Evolutionary conservation across 305 asterid genomes (phyloP).

Genomic region (Solanum aculeatissimum): DNA sequence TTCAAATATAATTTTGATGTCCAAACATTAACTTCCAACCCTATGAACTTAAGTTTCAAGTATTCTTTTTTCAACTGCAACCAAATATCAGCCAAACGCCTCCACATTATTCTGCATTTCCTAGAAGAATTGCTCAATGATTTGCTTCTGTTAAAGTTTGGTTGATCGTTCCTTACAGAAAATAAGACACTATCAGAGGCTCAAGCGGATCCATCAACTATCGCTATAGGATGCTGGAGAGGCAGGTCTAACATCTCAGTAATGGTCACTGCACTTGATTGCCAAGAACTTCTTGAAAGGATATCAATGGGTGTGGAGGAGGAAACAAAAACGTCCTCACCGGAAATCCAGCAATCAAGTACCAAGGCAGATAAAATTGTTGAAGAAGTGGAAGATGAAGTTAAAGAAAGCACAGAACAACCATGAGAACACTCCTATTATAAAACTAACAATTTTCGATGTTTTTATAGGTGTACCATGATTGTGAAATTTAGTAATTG

Average conservation of each 20-base stretch:
- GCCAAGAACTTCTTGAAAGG: conserved; percentile 81
- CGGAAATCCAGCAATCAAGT: conserved; percentile 4
- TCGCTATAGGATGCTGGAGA: conserved; percentile 92
- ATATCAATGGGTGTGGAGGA: conserved; percentile 24
- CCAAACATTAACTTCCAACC: neutral
- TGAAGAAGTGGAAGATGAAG: conserved; percentile 8
- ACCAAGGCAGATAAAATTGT: conserved; percentile 14
- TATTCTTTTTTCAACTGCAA: neutral
- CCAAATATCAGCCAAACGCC: neutral
- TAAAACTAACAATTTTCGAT: conserved; percentile 1
- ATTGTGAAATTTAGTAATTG: neutral
- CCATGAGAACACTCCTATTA: neutral
- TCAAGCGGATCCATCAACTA: conserved; percentile 35
- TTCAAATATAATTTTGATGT: neutral
- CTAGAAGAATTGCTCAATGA: neutral
- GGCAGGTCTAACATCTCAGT: conserved; percentile 63
- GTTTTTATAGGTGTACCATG: neutral
- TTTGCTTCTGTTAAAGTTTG: neutral
- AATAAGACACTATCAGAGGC: conserved; percentile 20
- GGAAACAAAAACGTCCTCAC: conserved; percentile 1
- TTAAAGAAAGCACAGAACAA: conserved; percentile 5
- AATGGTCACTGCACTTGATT: conserved; percentile 73
- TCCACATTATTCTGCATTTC: neutral
- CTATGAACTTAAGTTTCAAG: neutral
- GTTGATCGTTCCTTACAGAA: conserved; percentile 23